A percentile compares a stretch with the other conserved stretches of the same genome.
phyloP scores from a whole-genome alignment of 768 basidiomycete species.

The Inosperma sp. region DNA sequence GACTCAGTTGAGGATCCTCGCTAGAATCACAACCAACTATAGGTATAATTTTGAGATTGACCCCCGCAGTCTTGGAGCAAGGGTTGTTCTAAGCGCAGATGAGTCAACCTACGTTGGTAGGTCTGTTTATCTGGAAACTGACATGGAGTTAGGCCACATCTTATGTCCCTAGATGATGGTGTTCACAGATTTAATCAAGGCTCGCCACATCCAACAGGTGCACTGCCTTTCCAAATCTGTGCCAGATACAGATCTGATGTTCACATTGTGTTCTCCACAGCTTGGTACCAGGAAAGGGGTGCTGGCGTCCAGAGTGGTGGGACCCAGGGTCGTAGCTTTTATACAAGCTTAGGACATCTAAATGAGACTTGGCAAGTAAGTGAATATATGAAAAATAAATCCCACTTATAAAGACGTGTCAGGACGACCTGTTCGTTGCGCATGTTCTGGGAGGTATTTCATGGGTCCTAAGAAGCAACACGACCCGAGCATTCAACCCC shows the following conservation, averaged over 20 bases:
- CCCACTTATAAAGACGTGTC: slow-evolving; percentile 10
- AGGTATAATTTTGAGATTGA: slow-evolving; percentile 75
- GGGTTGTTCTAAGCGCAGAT: slow-evolving; percentile 59
- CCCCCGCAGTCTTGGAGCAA: slow-evolving; percentile 58
- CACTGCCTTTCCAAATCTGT: not conserved
- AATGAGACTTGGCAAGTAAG: slow-evolving; percentile 71
- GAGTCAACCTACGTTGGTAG: slow-evolving; percentile 59
- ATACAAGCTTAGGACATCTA: slow-evolving; percentile 76
- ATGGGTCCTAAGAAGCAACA: slow-evolving; percentile 68
- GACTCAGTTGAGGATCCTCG: not conserved
- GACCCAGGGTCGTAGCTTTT: slow-evolving; percentile 71
- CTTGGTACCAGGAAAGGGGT: slow-evolving; percentile 80
- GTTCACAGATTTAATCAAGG: slow-evolving; percentile 59
- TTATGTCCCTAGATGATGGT: slow-evolving; percentile 37
- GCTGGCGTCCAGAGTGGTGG: slow-evolving; percentile 52
- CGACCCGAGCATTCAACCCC: slow-evolving; percentile 62
- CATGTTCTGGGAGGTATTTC: slow-evolving; percentile 74
- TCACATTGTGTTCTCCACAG: no score
- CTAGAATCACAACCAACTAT: not conserved
- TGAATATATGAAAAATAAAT: not conserved
- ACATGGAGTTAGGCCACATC: not conserved
- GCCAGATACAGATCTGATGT: not conserved
- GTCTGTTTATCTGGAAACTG: slow-evolving; percentile 5
- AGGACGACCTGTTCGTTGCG: slow-evolving; percentile 64
- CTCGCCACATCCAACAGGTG: slow-evolving; percentile 74